Evolutionary conservation across 73 alveolate species (phyloP), one percentile per base, ranked within the genome.

Genomic region (Stentor coeruleus): DNA sequence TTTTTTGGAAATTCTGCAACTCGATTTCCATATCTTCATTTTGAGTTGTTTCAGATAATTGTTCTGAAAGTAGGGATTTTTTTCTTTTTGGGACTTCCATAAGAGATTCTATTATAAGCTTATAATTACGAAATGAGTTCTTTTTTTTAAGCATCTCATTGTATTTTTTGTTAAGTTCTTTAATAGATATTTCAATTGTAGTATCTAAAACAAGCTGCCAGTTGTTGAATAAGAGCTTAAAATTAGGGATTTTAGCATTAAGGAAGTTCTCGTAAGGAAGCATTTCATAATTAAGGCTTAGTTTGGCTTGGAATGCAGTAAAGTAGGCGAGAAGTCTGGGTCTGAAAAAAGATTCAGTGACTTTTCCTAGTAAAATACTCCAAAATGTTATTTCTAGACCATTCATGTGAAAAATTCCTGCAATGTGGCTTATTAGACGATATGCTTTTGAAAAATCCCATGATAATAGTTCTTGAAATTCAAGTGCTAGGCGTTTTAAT

Each of bases 161-260:
- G 39, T 20, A 66, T 31, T 11, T 66, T 20, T 26, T 33, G 36
- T 20, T 33, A 20, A 66, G n/a, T 20, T 66, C 79, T 66, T 31
- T 0, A 11, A 66, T 26, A 66, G n/a, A 28, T 11, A 40, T 37
- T 31, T 66, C 79, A 20, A 31, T 26, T 57, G 73, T 20, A 31
- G 33, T 20, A 66, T 66, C 79, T 26, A 31, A 14, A 66, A 66
- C 33, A 40, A 66, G 36, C 79, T 20, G 79, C 79, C 79, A 66
- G 79, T 66, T 66, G 39, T 33, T 66, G 2, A 26, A 66, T 11
- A 20, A 31, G 40, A 66, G 42, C 79, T 33, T 20, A 31, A 66
- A 66, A 11, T 66, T 20, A 31, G 79, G 66, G 20, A 49, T 49
- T 49, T 20, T 66, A 1, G 26, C 79, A 20, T 31, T 31, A 20